A percentile compares a stretch with the other conserved stretches of the same genome.
Evolutionary conservation across 805 yeast species (phyloP).

Genomic region (Hemisphaericaspora nanyangensis): DNA sequence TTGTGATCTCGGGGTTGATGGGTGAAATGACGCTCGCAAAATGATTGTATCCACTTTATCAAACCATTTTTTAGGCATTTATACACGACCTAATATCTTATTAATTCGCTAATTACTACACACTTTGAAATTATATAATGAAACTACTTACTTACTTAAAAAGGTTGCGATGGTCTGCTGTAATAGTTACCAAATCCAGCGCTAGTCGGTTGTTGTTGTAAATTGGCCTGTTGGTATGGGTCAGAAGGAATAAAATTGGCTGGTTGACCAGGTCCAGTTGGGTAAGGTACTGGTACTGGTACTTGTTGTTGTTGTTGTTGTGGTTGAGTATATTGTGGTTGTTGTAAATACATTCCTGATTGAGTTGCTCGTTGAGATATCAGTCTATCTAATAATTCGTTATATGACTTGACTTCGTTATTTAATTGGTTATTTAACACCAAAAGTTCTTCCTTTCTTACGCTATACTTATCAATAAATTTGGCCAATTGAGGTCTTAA

Average conservation of each 20-base stretch:
- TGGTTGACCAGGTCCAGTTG: slow-evolving; percentile 2
- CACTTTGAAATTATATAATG: too few relatives aligned
- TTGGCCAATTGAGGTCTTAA: slow-evolving; percentile 72
- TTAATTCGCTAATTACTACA: too few relatives aligned
- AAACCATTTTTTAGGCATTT: too few relatives aligned
- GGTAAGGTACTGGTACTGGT: slow-evolving; percentile 4
- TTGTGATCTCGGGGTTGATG: too few relatives aligned
- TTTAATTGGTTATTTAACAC: slow-evolving; percentile 67
- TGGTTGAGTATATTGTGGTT: slow-evolving; percentile 2
- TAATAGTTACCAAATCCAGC: slow-evolving; percentile 35
- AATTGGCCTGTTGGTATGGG: slow-evolving; percentile 1
- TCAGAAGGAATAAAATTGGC: slow-evolving; percentile 1
- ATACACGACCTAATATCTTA: too few relatives aligned
- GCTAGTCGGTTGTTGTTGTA: slow-evolving; percentile 34
- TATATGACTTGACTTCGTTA: slow-evolving; percentile 66
- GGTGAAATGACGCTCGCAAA: too few relatives aligned
- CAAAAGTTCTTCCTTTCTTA: slow-evolving; percentile 72
- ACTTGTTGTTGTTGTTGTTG: neutral
- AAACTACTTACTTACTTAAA: too few relatives aligned
- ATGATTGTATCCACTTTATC: too few relatives aligned
- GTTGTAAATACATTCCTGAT: slow-evolving; percentile 3
- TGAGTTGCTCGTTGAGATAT: slow-evolving; percentile 17
- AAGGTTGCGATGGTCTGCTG: slow-evolving; percentile 2
- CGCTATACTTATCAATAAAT: slow-evolving; percentile 72
- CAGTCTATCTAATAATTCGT: slow-evolving; percentile 57